Percentiles rank a stretch among this genome's conserved stretches.
Evolutionary conservation across 1,139 yeast genomes (phyloP).

Genomic region (Zygotorulaspora mrakii): DNA sequence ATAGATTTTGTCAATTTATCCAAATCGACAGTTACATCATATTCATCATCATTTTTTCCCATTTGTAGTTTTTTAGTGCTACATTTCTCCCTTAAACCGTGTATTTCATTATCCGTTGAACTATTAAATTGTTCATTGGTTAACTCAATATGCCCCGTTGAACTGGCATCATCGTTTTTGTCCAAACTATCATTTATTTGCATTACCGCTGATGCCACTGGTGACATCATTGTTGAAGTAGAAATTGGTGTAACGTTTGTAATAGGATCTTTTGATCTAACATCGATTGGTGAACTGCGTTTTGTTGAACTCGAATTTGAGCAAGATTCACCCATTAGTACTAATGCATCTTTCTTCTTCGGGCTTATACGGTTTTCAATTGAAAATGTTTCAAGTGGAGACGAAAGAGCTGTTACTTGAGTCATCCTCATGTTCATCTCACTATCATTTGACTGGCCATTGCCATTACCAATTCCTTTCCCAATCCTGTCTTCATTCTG

Average conservation of each 20-base stretch:
- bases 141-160: too few relatives aligned
- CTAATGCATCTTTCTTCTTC: not conserved
- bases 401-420: not conserved
- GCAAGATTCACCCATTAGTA: not conserved
- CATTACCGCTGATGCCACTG: constrained; percentile 5
- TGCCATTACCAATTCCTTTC: too few relatives aligned
- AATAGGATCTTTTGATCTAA: constrained; percentile 3
- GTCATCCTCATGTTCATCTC: not conserved
- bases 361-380: constrained; percentile 1
- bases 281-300: constrained; percentile 6
- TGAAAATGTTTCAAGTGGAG: not conserved
- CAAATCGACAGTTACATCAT: constrained; percentile 23
- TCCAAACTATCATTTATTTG: constrained; percentile 1
- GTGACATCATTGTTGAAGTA: constrained; percentile 15
- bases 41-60: constrained; percentile 7
- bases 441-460: not conserved
- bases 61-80: constrained; percentile 1
- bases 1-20: constrained; percentile 23
- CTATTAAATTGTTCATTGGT: too few relatives aligned
- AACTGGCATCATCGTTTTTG: constrained; percentile 1
- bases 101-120: not conserved
- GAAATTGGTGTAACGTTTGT: constrained; percentile 14
- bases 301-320: constrained; percentile 3
- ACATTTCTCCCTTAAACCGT: constrained; percentile 1
- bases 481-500: too few relatives aligned